Evolutionary conservation across 257 asterid genomes (phyloP).

Genomic region (Salvia rosmarinus): DNA sequence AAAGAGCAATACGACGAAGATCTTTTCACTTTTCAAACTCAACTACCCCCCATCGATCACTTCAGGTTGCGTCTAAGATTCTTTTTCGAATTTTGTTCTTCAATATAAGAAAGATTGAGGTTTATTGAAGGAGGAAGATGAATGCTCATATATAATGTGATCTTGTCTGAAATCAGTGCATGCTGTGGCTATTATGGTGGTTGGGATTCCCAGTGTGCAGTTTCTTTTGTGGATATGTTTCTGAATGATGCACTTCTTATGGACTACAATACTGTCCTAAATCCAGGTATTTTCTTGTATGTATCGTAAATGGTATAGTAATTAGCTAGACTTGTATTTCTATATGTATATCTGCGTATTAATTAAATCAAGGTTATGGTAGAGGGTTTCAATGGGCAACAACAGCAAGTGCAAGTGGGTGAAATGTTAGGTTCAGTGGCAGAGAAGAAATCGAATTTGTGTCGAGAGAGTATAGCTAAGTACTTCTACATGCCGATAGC

Average conservation of each 20-base stretch:
- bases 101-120: too few relatives aligned
- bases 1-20: constrained; percentile 37
- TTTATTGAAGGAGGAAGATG: background rate
- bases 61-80: background rate
- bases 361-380: too few relatives aligned
- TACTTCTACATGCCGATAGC: constrained; percentile 68
- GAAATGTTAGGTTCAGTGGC: background rate
- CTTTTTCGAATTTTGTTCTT: too few relatives aligned
- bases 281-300: background rate
- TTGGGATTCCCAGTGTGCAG: constrained; percentile 20
- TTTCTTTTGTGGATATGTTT: constrained; percentile 38
- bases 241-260: constrained; percentile 31
- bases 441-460: background rate
- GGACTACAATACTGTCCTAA: too few relatives aligned
- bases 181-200: constrained; percentile 13
- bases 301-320: too few relatives aligned
- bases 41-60: too few relatives aligned
- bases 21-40: background rate
- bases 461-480: constrained; percentile 36
- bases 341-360: too few relatives aligned
- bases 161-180: constrained; percentile 25
- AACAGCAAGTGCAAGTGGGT: background rate
- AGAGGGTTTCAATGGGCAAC: too few relatives aligned
- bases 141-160: background rate
- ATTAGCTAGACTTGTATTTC: too few relatives aligned